These are phyloP conservation scores for Capsicum pubescens DNA, from an alignment of 257 asterid species.

Conservation along the genomic window DNA sequence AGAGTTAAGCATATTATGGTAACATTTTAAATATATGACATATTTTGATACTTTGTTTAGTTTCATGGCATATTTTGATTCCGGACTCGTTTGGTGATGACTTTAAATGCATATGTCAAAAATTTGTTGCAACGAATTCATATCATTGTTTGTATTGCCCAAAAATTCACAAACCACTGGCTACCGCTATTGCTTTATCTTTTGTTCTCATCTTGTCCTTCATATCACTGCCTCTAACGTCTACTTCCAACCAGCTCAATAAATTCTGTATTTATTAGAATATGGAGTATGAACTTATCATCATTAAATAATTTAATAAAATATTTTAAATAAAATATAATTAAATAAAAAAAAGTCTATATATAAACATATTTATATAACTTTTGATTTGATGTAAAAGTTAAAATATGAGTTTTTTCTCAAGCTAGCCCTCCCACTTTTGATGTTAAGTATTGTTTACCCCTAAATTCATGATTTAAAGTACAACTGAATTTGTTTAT, in stretches of 20 bases:
- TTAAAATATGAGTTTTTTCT: too few relatives aligned
- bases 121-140: neutral
- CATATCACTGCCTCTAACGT: slow-evolving; percentile 18
- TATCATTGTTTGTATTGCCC: neutral
- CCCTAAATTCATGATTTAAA: too few relatives aligned
- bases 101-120: slow-evolving; percentile 15
- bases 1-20: too few relatives aligned
- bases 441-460: too few relatives aligned
- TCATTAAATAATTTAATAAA: neutral
- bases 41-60: too few relatives aligned
- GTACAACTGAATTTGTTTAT: too few relatives aligned
- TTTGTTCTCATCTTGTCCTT: neutral
- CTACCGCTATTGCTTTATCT: neutral
- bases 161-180: neutral
- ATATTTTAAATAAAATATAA: neutral
- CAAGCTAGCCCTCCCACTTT: too few relatives aligned
- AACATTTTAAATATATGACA: too few relatives aligned
- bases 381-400: too few relatives aligned
- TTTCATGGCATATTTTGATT: too few relatives aligned
- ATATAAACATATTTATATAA: neutral
- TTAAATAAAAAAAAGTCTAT: neutral
- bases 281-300: neutral
- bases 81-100: neutral
- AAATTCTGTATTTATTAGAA: neutral
- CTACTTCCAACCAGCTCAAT: neutral